Conservation (phyloP, 1,284 basidiomycete species). For the Papiliotrema terrestris region DNA sequence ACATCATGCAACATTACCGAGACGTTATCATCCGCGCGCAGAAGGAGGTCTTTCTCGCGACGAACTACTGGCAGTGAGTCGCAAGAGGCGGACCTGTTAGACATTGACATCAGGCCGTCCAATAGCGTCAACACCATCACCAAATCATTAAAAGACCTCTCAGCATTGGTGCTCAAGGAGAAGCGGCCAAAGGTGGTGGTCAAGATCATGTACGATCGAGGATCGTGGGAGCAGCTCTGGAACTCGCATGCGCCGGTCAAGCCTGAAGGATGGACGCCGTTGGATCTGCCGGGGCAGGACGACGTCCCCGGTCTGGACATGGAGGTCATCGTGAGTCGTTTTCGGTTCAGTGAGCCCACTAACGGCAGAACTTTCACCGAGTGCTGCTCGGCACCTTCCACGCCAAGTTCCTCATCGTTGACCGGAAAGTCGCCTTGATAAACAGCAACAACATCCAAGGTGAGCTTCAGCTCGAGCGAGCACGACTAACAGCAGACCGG, state of each 20-base stretch:
- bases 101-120: conserved; percentile 45
- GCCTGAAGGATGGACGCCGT: conserved; percentile 55
- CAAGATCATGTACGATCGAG: conserved; percentile 65
- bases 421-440: conserved; percentile 66
- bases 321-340: conserved; percentile 55
- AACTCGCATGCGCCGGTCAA: conserved; percentile 59
- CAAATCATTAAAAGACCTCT: conserved; percentile 58
- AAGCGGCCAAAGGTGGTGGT: conserved; percentile 57
- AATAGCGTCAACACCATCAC: conserved; percentile 57
- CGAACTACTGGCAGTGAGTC: conserved; percentile 57
- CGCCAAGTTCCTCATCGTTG: conserved; percentile 70
- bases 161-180: conserved; percentile 52
- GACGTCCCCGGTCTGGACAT: conserved; percentile 63
- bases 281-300: conserved; percentile 58
- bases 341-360: conserved; percentile 4
- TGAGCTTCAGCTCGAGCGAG: conserved; percentile 2
- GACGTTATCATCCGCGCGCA: conserved; percentile 57
- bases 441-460: conserved; percentile 72
- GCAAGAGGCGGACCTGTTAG: neutral
- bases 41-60: conserved; percentile 60
- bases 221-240: conserved; percentile 55
- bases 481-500: conserved; percentile 49
- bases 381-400: conserved; percentile 72
- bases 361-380: conserved; percentile 48
- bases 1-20: conserved; percentile 59